Conservation (phyloP, 2,329 filamentous ascomycete species). For the Drechslera avenae region DNA sequence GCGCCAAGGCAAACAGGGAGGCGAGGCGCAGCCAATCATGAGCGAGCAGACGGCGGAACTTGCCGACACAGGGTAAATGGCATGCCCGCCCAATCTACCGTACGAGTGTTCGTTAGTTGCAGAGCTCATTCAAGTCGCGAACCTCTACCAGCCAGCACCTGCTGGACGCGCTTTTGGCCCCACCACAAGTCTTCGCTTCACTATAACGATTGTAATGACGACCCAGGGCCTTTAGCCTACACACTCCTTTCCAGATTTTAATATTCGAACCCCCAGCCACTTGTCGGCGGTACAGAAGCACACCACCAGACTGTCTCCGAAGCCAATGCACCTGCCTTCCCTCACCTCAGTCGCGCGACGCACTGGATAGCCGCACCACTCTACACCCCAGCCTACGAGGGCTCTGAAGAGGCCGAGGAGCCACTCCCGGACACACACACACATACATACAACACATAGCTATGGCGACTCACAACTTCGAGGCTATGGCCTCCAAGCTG, state of each 20-base stretch:
- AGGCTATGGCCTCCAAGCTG: conserved; percentile 55
- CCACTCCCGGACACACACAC: conserved; percentile 36
- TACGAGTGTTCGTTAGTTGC: conserved; percentile 18
- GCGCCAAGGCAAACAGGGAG: neutral
- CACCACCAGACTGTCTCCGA: conserved; percentile 22
- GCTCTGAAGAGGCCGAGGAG: conserved; percentile 20
- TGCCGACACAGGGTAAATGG: conserved; percentile 10
- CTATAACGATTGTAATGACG: conserved; percentile 41
- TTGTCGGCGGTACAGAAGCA: conserved; percentile 11
- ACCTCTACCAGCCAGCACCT: conserved; percentile 27
- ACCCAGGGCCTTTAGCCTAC: conserved; percentile 23
- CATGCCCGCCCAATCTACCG: conserved; percentile 10
- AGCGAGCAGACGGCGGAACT: neutral
- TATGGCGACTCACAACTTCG: conserved; percentile 52
- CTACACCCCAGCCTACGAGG: conserved; percentile 11
- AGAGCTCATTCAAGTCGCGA: conserved; percentile 35
- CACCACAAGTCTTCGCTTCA: conserved; percentile 29
- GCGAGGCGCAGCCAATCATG: conserved; percentile 14
- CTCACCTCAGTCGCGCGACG: conserved; percentile 19
- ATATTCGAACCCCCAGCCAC: conserved; percentile 18
- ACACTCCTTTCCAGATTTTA: conserved; percentile 31
- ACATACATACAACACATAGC: conserved; percentile 23
- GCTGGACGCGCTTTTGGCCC: conserved; percentile 39
- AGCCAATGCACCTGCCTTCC: conserved; percentile 34
- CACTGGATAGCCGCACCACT: conserved; percentile 17